These are phyloP conservation scores for Yamadazyma spencermartinsiae DNA, from an alignment of 1,139 yeast species.

Conservation along the genomic window DNA sequence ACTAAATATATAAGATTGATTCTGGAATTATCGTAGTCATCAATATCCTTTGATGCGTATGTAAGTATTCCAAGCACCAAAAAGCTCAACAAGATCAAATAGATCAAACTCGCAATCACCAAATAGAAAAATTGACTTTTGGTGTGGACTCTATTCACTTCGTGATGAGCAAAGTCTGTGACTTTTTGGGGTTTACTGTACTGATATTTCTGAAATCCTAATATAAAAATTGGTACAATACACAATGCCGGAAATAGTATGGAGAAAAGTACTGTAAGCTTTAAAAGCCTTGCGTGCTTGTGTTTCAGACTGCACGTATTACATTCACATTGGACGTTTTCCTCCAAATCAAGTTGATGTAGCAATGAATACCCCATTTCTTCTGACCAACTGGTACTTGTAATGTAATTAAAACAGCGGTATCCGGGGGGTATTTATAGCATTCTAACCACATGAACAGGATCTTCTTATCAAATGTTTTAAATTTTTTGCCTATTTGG, in stretches of 20 bases:
- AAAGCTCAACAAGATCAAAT: conserved; percentile 5
- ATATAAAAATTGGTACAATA: conserved; percentile 2
- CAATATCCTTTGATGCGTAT: background rate
- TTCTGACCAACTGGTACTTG: background rate
- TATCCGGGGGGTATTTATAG: conserved; percentile 1
- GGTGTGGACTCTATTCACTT: conserved; percentile 3
- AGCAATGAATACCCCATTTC: background rate
- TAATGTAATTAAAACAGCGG: background rate
- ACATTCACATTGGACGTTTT: conserved; percentile 9
- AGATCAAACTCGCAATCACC: conserved; percentile 6
- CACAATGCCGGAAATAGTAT: conserved; percentile 10
- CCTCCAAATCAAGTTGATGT: conserved; percentile 9
- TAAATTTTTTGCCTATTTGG: conserved; percentile 7
- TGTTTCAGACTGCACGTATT: conserved; percentile 5
- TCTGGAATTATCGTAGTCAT: background rate
- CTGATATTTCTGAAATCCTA: background rate
- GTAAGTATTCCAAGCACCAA: background rate
- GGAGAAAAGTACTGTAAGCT: background rate
- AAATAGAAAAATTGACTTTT: conserved; percentile 4
- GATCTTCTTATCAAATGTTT: background rate
- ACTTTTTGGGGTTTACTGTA: conserved; percentile 8
- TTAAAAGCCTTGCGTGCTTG: background rate
- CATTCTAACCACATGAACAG: background rate
- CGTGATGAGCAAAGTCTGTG: conserved; percentile 6
- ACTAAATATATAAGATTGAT: background rate